These are phyloP conservation scores for Acanthamoeba triangularis DNA, from an alignment of 208 protist genomes.

Conservation along the genomic window DNA sequence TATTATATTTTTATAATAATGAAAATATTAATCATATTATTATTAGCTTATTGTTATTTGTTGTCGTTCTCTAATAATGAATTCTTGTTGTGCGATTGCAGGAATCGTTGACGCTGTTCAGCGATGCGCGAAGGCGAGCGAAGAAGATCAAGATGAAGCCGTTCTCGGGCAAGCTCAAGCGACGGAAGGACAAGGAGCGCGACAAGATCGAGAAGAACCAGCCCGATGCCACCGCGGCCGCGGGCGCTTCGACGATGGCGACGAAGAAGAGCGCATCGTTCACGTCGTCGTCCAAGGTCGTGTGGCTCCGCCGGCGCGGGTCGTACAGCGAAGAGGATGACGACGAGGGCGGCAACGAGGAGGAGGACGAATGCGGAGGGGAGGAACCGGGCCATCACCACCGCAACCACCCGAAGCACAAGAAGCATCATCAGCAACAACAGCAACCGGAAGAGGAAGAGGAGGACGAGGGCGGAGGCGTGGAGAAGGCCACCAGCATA, in stretches of 20 bases:
- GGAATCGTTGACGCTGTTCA: conserved; percentile 18
- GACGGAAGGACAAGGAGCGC: not conserved
- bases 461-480: conserved; percentile 9
- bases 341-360: not conserved
- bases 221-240: not conserved
- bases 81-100: not conserved
- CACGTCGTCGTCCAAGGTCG: not conserved
- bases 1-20: not conserved
- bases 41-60: not conserved
- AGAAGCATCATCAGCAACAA: not conserved
- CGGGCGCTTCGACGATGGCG: not conserved
- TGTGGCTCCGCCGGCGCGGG: not conserved
- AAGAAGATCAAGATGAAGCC: conserved; percentile 63
- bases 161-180: conserved; percentile 37
- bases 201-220: not conserved
- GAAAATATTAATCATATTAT: not conserved
- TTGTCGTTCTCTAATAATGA: not conserved
- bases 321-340: not conserved
- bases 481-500: conserved; percentile 56
- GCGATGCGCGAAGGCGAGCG: conserved; percentile 6
- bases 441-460: not conserved
- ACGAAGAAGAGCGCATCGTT: not conserved
- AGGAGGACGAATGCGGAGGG: not conserved
- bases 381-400: not conserved
- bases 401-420: not conserved